Evolutionary conservation across 768 basidiomycete species (phyloP), one percentile per base, ranked within the genome.

Genomic region (Clitopilus passeckerianus): DNA sequence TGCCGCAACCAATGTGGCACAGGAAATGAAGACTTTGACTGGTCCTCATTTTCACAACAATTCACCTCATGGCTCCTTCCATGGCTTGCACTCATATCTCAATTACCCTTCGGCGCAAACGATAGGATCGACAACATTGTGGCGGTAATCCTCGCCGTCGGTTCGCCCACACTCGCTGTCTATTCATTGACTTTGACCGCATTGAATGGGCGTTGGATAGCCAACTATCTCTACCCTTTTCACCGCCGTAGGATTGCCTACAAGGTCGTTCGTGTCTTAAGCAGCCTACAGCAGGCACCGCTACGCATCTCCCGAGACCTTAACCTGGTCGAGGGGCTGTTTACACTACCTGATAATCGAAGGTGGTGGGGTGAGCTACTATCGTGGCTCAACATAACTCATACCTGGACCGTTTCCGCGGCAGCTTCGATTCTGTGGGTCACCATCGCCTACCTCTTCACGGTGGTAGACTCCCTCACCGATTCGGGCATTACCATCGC

Each of bases 401-500:
- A 76, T 53, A 70, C 71, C 20, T 76, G 75, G 75, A 74, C 72
- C 0, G 70, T 75, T 14, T 60, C 74, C 7, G 76, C 77, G 1
- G 74, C 68, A 1, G 67, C 70, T 7, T 75, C 75, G 6, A 77
- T 81, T n/a, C 60, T 64, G 0, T 82, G 78, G 78, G 79, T 80
- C 1, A 60, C 77, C 35, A 65, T 80, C 6, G 78, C 80, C 0
- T 80, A 79, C 57, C 52, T 71, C 3, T 70, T 79, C 60, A 77
- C 77, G 3, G 64, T 78, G 24, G 56, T 74, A n/a, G 71, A 75
- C 55, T 70, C 73, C 18, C 74, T 75, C 57, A 64, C 66, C 9
- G 57, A 62, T 5, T n/a, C 37, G 3, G 57, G 67, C 35, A 63
- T 66, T 22, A 67, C 63, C 7, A 60, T 54, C 7, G 43, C 63